Evolutionary conservation across 345 rosid species (phyloP).

Genomic region (Passiflora organensis): DNA sequence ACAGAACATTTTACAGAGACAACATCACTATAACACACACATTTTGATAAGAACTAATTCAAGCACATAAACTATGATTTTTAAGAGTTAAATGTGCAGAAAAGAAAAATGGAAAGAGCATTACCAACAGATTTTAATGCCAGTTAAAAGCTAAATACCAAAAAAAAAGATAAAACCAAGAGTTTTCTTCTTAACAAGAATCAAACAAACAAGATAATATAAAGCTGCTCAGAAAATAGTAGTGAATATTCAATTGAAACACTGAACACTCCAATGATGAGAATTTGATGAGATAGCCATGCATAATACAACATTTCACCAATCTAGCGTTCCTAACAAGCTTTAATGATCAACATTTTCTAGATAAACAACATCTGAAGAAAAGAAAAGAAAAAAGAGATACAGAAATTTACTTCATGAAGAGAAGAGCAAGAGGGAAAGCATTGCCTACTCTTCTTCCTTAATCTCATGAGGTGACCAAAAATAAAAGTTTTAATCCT

Average conservation of each 20-base stretch:
- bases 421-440: slow-evolving; percentile 57
- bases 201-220: neutral
- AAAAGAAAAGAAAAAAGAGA: neutral
- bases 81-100: neutral
- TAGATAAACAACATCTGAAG: neutral
- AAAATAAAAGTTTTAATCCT: slow-evolving; percentile 27
- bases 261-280: neutral
- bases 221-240: neutral
- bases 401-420: slow-evolving; percentile 34
- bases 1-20: too few relatives aligned
- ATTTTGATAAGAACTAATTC: too few relatives aligned
- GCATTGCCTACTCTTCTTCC: slow-evolving; percentile 43
- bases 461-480: slow-evolving; percentile 43
- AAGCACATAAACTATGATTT: too few relatives aligned
- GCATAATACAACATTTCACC: too few relatives aligned
- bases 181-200: too few relatives aligned
- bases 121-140: neutral
- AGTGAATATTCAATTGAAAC: neutral
- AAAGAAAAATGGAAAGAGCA: slow-evolving; percentile 5
- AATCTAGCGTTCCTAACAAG: too few relatives aligned
- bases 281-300: too few relatives aligned
- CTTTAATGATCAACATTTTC: too few relatives aligned
- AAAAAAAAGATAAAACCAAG: too few relatives aligned
- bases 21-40: too few relatives aligned
- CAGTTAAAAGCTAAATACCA: too few relatives aligned